Evolutionary conservation across 768 basidiomycete genomes (phyloP), one percentile per base, ranked within the genome.

Genomic region (Pholiota conissans): DNA sequence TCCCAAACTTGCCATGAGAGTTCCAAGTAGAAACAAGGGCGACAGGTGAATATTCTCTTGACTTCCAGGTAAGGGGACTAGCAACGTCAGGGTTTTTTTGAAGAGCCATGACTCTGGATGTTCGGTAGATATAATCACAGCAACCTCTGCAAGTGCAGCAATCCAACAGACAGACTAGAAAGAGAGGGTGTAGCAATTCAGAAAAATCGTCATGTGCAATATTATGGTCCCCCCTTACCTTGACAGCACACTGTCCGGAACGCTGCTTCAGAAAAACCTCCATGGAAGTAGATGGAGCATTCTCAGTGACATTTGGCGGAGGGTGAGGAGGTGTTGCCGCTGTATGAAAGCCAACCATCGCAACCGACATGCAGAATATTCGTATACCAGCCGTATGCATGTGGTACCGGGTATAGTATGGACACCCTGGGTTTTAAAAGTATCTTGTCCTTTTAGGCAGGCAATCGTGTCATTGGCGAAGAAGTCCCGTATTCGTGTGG

Each of bases 321-420:
- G 76, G 74, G 32, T 78, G 70, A 22, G 76, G 83, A 37, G 83
- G 79, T 1, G 82, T 83, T 30, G 74, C 68, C 20, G 78, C 73
- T 27, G 73, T 66, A 28, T 80, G 79, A 14, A 82, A 64, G 26
- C 76, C 78, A 47, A 76, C 54, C 63, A 77, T 77, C 16, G 77
- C 72, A 16, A 75, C 67, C 34, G 81, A 62, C 42, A 77, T 71
- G 64, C 75, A 76, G 5, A 80, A 79, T 46, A 82, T 68, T 59
- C 75, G 79, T 47, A 76, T 40, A 40, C 77, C 63, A 32, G 73
- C 61, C 1, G 56, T 50, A 63, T 68, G 68, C 60, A 61, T 66
- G 18, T 24, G 45, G 26, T 26, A 24, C 22, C 18, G 11, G 49
- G 34, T 20, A 3, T n/a, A n/a, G n/a, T n/a, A n/a, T n/a, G n/a